Conservation (phyloP, 345 rosid genomes). For the Nasturtium officinale region DNA sequence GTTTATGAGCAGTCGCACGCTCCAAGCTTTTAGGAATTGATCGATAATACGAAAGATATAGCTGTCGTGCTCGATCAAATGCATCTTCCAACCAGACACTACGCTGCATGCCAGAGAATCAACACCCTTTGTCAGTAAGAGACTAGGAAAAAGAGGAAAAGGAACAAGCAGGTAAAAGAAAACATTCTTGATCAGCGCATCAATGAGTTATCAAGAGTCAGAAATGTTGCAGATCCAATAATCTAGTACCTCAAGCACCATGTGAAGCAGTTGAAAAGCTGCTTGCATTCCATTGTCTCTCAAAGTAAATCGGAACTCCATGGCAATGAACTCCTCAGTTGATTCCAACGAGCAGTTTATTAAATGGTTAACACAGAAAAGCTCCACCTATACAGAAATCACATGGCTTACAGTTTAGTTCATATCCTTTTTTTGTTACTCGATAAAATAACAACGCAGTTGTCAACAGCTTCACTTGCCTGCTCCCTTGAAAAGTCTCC, state of each 20-base stretch:
- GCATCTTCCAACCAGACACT: conserved; percentile 99
- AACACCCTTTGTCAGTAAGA: conserved; percentile 25
- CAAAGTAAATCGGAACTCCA: conserved; percentile 97
- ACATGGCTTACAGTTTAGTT: conserved; percentile 11
- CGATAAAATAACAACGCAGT: conserved; percentile 1
- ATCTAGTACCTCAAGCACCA: conserved; percentile 92
- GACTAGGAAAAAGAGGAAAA: background rate
- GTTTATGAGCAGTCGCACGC: conserved; percentile 98
- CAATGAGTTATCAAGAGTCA: conserved; percentile 1
- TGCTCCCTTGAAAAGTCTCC: conserved; percentile 99
- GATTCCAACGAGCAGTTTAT: conserved; percentile 99
- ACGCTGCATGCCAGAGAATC: conserved; percentile 66
- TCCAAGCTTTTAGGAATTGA: conserved; percentile 99
- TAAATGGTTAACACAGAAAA: conserved; percentile 95
- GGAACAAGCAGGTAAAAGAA: conserved; percentile 4
- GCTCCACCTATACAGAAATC: conserved; percentile 71
- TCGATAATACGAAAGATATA: conserved; percentile 88
- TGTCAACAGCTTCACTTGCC: conserved; percentile 49
- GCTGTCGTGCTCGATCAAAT: conserved; percentile 94
- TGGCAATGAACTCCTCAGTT: conserved; percentile 94
- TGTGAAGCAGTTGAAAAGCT: conserved; percentile 97
- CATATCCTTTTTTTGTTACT: background rate
- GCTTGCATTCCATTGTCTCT: conserved; percentile 99
- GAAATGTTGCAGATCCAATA: conserved; percentile 10
- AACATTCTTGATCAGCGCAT: background rate